Base-by-base conservation (phyloP, 768 basidiomycete genomes). In the Tulasnella sp. region DNA sequence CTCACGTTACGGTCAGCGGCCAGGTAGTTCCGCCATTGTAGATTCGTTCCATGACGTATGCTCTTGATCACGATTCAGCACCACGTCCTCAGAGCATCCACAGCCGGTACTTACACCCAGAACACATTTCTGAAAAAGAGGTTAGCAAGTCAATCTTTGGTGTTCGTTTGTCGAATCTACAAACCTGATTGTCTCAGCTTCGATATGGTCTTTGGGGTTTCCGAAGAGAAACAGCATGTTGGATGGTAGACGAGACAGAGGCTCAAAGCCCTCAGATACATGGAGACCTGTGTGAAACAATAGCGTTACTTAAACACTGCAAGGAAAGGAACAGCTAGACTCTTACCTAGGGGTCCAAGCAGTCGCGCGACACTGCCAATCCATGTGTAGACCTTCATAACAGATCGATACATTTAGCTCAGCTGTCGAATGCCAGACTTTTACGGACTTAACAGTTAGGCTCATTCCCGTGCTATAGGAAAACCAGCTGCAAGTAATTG, bases 191-290 rank as follows among this genome's bases (percentile, higher is more conserved):
- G 54, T 76, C 18, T 76, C 76, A 31, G 46, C 76, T 44, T 76
- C n/a, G 9, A 58, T 76, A 12, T 46, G 76, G 31, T 50, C 28
- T 46, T 50, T 37, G 31, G 46, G 46, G 46, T 41, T 22, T 37
- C 76, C 46, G 22, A 22, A 34, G 31, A 50, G 34, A 37, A 50
- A 76, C 4, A 76, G 9, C 46, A 46, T 50, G 9, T 76, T 58
- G 34, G 76, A 22, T 28, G 76, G 76, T 0, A 76, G 34, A n/a
- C 76, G 76, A 24, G 76, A 76, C 34, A 76, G 76, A 24, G 76
- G 76, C 11, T 37, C 54, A 46, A 50, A 76, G 14, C 34, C 76
- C 20, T 58, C 34, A 24, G 76, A 76, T 5, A 24, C 40, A 46
- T 76, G 16, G 5, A 76, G 22, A 22, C 76, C 76, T 76, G 14